Conservation (phyloP, 805 yeast species). For the Ogataea trehaloabstinens region DNA sequence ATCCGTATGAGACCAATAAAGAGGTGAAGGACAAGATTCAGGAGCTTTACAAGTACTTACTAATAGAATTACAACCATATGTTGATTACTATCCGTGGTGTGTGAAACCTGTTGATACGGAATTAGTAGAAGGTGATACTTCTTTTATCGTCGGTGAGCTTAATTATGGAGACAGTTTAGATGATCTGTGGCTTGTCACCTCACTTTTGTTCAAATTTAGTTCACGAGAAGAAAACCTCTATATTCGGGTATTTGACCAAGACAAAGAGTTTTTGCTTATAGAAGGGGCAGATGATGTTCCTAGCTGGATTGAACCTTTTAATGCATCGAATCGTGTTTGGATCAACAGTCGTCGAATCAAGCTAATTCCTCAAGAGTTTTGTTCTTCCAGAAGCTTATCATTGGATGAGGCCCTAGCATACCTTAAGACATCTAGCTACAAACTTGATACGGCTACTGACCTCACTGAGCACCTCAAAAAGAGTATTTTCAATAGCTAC, state of each 20-base stretch:
- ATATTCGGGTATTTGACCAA: conserved; percentile 46
- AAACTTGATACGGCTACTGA: conserved; percentile 22
- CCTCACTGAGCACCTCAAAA: conserved; percentile 23
- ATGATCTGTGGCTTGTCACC: conserved; percentile 46
- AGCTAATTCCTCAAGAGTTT: conserved; percentile 40
- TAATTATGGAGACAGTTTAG: conserved; percentile 41
- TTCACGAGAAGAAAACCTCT: conserved; percentile 32
- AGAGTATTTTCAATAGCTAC: conserved; percentile 18
- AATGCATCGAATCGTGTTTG: conserved; percentile 51
- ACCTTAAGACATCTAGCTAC: conserved; percentile 37
- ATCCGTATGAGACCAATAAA: conserved; percentile 27
- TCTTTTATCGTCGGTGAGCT: conserved; percentile 39
- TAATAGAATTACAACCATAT: conserved; percentile 34
- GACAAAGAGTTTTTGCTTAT: conserved; percentile 57
- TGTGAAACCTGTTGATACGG: conserved; percentile 25
- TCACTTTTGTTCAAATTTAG: conserved; percentile 38
- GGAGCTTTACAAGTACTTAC: conserved; percentile 20
- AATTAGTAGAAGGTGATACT: conserved; percentile 13
- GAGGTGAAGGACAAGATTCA: conserved; percentile 17
- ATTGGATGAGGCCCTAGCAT: conserved; percentile 39
- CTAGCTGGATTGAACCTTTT: conserved; percentile 46
- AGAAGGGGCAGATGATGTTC: conserved; percentile 46
- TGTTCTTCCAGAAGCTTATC: conserved; percentile 34
- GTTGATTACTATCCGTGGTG: conserved; percentile 43
- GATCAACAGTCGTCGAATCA: conserved; percentile 42